Evolutionary conservation across 306 rosid species (phyloP).

Genomic region (Lablab purpureus): DNA sequence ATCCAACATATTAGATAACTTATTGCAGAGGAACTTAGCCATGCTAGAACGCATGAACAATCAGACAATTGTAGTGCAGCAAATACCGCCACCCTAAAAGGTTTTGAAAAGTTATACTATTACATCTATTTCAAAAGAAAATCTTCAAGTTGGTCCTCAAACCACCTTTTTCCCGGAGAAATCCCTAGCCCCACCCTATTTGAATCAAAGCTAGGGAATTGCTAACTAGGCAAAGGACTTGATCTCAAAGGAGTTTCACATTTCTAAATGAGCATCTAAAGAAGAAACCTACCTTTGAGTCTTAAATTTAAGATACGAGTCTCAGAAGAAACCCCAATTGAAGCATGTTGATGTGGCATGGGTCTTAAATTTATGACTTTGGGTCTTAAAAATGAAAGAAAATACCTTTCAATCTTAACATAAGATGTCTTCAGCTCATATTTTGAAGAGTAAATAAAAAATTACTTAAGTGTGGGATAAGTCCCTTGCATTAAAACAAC

Average conservation of each 20-base stretch:
- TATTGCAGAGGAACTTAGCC: neutral
- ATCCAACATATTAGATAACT: neutral
- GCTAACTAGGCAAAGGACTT: neutral
- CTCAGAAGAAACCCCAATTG: no score
- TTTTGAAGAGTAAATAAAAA: no score
- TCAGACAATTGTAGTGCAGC: neutral
- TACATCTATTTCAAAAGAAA: neutral
- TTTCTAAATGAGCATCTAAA: neutral
- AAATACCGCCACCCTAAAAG: neutral
- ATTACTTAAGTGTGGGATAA: no score
- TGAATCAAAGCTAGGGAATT: neutral
- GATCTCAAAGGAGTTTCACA: no score
- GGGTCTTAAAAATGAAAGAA: no score
- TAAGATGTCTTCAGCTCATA: no score
- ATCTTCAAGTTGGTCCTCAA: neutral
- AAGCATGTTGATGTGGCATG: no score
- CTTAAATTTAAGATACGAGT: no score
- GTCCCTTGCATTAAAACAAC: no score
- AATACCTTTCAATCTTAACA: no score
- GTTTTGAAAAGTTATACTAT: no score
- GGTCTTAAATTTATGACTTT: no score
- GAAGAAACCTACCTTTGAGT: neutral
- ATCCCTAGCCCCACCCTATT: neutral
- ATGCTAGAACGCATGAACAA: slow-evolving; percentile 11
- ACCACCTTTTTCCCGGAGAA: neutral